Conservation (phyloP, 2,329 filamentous ascomycete species). For the Diaporthe citrichinensis region DNA sequence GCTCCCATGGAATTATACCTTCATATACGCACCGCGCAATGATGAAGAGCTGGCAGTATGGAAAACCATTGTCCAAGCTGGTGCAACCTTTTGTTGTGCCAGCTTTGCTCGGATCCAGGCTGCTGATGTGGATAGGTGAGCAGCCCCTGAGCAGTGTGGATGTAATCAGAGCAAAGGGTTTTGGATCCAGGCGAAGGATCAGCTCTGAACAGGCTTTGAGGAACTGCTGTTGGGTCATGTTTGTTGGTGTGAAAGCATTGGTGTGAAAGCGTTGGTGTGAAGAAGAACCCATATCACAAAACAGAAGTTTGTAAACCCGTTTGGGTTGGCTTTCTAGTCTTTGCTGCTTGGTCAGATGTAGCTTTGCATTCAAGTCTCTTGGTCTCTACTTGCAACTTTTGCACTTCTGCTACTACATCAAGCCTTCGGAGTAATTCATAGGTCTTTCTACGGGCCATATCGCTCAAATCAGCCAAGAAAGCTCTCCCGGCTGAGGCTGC, state of each 20-base stretch:
- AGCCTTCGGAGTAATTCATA: background rate
- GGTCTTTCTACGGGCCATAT: too few species aligned
- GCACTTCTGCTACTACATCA: too few species aligned
- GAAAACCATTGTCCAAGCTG: conserved; percentile 45
- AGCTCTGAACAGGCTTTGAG: background rate
- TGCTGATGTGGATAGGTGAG: background rate
- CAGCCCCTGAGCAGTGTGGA: background rate
- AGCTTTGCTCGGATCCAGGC: conserved; percentile 28
- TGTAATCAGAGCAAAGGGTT: too few species aligned
- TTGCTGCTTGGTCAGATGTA: background rate
- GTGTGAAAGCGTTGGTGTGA: background rate
- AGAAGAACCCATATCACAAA: background rate
- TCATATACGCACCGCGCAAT: conserved; percentile 58
- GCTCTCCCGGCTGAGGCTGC: background rate
- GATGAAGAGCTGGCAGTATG: conserved; percentile 52
- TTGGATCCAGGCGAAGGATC: background rate
- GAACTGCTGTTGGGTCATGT: background rate
- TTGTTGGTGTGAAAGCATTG: background rate
- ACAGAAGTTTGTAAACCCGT: background rate
- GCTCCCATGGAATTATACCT: conserved; percentile 54
- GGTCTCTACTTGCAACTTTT: too few species aligned
- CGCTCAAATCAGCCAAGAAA: background rate
- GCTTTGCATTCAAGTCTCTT: background rate
- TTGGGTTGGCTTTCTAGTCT: background rate
- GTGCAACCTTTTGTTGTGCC: conserved; percentile 38